Base-by-base conservation (phyloP, 768 basidiomycete genomes). In the Leccinum pellstonianum region DNA sequence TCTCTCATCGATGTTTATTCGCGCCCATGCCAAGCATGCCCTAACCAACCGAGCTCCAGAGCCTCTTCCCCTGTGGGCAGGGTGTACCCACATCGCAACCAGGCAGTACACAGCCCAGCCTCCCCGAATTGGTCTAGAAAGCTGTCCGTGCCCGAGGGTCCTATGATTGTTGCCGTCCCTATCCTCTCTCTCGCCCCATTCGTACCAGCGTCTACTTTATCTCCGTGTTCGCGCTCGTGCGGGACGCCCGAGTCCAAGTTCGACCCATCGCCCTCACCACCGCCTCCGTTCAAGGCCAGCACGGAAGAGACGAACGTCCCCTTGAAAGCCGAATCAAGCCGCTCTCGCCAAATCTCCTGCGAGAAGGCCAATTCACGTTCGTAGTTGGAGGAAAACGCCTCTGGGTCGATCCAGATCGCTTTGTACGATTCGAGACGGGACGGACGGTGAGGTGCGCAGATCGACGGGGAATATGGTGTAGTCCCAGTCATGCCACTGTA, bases 31-130 rank as follows among this genome's bases (percentile, higher is more conserved):
- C 50, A 74, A 43, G 29, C 63, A 68, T 10, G 57, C 63, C 19
- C 48, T 52, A 11, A 65, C 57, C 21, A 74, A 19, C 15, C 43
- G n/a, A 2, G 27, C 11, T 5, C 60, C 71, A 14, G 73, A 15
- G 14, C 66, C 64, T 46, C 58, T 69, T n/a, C 65, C 63, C 15
- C 71, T 62, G 31, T 73, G 71, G 1, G 63, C 63, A 17, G 64
- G 73, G 31, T 65, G 65, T 5, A 71, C 68, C 73, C 69, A 73
- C 68, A 71, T 64, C n/a, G 43, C 64, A 46, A 5, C 68, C 12
- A 73, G 23, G 14, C 55, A 57, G 15, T 74, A 69, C 11, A 59
- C 54, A 67, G 21, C 0, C 66, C 66, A 0, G 60, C 64, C 23
- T 62, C 59, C 46, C 54, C 33, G 54, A 74, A 52, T 3, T 63